These are phyloP conservation scores for Fusarium ambrosium DNA, from an alignment of 2,329 filamentous ascomycete genomes.

Conservation along the genomic window DNA sequence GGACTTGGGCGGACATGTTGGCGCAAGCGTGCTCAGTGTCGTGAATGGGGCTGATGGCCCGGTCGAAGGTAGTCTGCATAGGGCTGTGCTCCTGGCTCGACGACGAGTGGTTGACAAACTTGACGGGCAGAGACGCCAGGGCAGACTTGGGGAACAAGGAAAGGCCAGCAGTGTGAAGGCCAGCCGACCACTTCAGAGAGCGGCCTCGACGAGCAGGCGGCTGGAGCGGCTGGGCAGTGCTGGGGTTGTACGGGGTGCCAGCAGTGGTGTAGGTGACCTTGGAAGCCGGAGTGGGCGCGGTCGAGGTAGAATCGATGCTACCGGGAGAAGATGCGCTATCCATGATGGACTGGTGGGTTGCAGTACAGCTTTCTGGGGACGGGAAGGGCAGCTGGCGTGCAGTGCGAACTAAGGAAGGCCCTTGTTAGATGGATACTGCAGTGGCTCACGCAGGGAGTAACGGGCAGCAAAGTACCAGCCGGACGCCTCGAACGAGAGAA, in stretches of 20 bases:
- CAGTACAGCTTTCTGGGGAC: conserved; percentile 35
- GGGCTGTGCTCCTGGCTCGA: conserved; percentile 61
- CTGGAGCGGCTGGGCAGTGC: conserved; percentile 61
- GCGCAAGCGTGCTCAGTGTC: conserved; percentile 44
- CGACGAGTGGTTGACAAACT: conserved; percentile 34
- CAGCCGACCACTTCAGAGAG: conserved; percentile 56
- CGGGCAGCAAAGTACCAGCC: conserved; percentile 16
- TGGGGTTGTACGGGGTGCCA: conserved; percentile 68
- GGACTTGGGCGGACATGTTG: conserved; percentile 46
- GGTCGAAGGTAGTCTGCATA: conserved; percentile 68
- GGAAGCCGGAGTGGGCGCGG: conserved; percentile 40
- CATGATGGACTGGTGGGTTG: conserved; percentile 48
- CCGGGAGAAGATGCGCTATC: conserved; percentile 47
- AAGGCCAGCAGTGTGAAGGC: conserved; percentile 49
- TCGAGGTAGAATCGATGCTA: conserved; percentile 39
- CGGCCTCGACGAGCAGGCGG: conserved; percentile 66
- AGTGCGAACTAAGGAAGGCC: conserved; percentile 48
- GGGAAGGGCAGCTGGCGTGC: conserved; percentile 29
- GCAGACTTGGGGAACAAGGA: conserved; percentile 54
- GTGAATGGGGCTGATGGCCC: conserved; percentile 59
- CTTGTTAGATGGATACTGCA: conserved; percentile 45
- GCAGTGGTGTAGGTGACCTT: conserved; percentile 67
- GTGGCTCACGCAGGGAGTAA: conserved; percentile 23
- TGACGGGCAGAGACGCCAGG: conserved; percentile 54
- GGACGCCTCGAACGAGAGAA: conserved; percentile 8